phyloP scores from a whole-genome alignment of 106 monocot genomes.

The Acorus calamus region DNA sequence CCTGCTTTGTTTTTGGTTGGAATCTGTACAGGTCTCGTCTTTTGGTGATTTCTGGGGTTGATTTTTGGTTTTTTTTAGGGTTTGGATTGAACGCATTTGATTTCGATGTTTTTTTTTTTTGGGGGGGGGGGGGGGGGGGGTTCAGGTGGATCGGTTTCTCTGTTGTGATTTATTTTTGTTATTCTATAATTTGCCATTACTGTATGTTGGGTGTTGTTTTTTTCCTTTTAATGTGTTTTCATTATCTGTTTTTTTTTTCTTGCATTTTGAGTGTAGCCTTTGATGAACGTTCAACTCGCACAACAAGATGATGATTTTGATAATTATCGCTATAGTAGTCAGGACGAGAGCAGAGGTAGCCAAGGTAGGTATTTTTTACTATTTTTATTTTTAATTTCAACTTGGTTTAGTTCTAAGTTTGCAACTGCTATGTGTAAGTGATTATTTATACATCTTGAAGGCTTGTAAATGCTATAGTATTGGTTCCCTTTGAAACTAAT shows the following conservation, averaged over 20 bases:
- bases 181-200: no score
- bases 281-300: constrained; percentile 79
- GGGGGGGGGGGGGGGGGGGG: no score
- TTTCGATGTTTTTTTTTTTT: no score
- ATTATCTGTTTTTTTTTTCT: no score
- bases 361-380: constrained; percentile 39
- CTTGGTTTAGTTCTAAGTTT: neutral
- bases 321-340: constrained; percentile 51
- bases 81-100: no score
- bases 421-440: neutral
- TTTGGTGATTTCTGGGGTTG: neutral
- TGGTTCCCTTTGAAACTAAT: no score
- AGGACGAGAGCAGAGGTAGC: constrained; percentile 63
- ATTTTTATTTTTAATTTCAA: neutral
- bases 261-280: constrained; percentile 35
- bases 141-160: neutral
- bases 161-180: neutral
- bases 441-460: no score
- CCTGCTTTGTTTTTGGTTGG: no score
- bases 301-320: constrained; percentile 45
- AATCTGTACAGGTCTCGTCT: neutral
- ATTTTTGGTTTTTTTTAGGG: neutral
- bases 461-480: no score
- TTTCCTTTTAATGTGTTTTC: constrained; percentile 2
- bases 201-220: neutral